Evolutionary conservation across 1,139 yeast genomes (phyloP).

Genomic region (Nakaseomyces delphensis): DNA sequence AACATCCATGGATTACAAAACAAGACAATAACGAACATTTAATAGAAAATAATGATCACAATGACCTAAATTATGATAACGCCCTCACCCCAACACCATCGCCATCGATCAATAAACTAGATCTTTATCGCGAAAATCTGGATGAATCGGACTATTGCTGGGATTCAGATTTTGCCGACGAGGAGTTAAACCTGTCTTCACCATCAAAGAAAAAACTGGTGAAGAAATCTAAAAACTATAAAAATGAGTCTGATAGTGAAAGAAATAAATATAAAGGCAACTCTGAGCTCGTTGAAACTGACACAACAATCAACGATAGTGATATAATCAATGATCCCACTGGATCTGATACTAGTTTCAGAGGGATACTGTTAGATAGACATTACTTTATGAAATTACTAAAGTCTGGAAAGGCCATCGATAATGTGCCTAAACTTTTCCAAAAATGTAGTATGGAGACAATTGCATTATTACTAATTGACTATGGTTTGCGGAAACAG

Average conservation of each 20-base stretch:
- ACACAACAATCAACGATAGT: constrained; percentile 9
- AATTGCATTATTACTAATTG: background rate
- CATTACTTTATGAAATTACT: background rate
- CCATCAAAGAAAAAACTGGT: constrained; percentile 7
- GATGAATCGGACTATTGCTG: constrained; percentile 20
- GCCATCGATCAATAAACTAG: constrained; percentile 9
- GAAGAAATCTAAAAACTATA: background rate
- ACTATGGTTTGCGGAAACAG: too few species aligned
- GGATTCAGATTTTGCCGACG: constrained; percentile 26
- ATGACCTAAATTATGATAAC: background rate
- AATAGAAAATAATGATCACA: background rate
- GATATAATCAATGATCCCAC: background rate
- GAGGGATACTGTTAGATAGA: background rate
- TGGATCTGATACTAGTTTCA: background rate
- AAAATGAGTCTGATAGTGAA: background rate
- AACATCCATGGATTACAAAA: constrained; percentile 22
- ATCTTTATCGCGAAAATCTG: constrained; percentile 17
- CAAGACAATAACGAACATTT: background rate
- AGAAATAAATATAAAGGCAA: background rate
- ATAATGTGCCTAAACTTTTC: background rate
- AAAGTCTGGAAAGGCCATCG: background rate
- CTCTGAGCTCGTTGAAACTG: constrained; percentile 6
- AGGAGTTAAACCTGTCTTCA: constrained; percentile 12
- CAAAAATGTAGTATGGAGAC: constrained; percentile 2
- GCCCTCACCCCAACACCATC: constrained; percentile 1